phyloP scores from a whole-genome alignment of 1,284 basidiomycete genomes.

The Irpex lacteus region DNA sequence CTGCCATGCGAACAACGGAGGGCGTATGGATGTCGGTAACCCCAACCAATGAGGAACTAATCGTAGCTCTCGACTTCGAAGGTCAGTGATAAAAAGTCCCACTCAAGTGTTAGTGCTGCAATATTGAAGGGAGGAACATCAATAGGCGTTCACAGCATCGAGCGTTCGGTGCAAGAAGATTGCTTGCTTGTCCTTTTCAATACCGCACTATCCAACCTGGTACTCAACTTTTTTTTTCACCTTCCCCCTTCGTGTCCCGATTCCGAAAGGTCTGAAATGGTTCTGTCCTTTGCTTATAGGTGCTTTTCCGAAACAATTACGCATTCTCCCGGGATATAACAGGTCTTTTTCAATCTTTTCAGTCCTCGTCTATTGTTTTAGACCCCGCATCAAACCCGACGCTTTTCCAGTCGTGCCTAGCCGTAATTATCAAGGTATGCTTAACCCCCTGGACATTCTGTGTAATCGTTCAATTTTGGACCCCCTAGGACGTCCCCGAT shows the following conservation, averaged over 20 bases:
- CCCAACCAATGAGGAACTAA: slow-evolving; percentile 49
- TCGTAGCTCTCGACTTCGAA: slow-evolving; percentile 66
- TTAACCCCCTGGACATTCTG: neutral
- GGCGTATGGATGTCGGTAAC: slow-evolving; percentile 70
- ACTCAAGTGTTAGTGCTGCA: no score
- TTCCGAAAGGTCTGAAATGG: no score
- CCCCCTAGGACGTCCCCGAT: slow-evolving; percentile 53
- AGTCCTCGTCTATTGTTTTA: slow-evolving; percentile 55
- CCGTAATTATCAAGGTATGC: slow-evolving; percentile 60
- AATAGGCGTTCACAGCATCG: slow-evolving; percentile 60
- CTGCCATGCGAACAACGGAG: slow-evolving; percentile 66
- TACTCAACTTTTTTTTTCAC: slow-evolving; percentile 18
- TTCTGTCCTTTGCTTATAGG: slow-evolving; percentile 29
- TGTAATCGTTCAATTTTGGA: neutral
- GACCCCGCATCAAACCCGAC: slow-evolving; percentile 57
- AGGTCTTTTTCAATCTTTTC: slow-evolving; percentile 62
- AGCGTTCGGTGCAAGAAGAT: slow-evolving; percentile 62
- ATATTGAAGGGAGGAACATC: no score
- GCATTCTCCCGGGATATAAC: slow-evolving; percentile 56
- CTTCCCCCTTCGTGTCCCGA: no score
- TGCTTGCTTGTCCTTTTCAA: slow-evolving; percentile 62
- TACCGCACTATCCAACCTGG: slow-evolving; percentile 62
- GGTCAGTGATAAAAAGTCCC: slow-evolving; percentile 28
- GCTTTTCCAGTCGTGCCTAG: slow-evolving; percentile 56
- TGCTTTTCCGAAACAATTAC: slow-evolving; percentile 65